Evolutionary conservation across 495 filamentous ascomycete species (phyloP).

Genomic region (Peziza echinospora): DNA sequence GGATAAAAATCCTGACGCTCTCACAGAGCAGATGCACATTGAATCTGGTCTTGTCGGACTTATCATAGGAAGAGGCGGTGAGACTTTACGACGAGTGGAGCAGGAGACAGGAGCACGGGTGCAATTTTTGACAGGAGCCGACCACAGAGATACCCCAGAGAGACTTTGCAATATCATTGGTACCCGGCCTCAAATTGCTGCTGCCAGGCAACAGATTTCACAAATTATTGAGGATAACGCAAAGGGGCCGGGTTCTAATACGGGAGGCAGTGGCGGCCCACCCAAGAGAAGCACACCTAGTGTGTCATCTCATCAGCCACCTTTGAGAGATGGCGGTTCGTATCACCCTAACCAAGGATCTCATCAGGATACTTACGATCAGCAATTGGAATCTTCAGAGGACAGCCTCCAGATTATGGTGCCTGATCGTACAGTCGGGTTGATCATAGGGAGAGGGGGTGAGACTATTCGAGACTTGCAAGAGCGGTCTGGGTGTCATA

Average conservation of each 20-base stretch:
- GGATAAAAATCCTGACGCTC: conserved; percentile 38
- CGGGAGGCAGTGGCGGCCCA: conserved; percentile 24
- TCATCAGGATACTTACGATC: not conserved
- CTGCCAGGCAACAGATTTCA: conserved; percentile 53
- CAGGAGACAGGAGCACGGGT: conserved; percentile 51
- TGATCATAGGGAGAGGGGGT: conserved; percentile 67
- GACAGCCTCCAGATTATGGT: conserved; percentile 68
- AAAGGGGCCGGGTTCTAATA: conserved; percentile 24
- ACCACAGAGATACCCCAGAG: conserved; percentile 33
- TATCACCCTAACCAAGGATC: conserved; percentile 6
- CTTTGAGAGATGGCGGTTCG: conserved; percentile 22
- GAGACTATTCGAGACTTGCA: conserved; percentile 80
- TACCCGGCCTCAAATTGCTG: conserved; percentile 36
- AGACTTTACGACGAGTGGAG: conserved; percentile 61
- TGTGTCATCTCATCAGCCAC: conserved; percentile 8
- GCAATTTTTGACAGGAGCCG: conserved; percentile 54
- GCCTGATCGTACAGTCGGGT: conserved; percentile 65
- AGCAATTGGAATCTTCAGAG: conserved; percentile 32
- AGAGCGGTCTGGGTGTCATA: conserved; percentile 64
- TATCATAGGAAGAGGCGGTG: conserved; percentile 65
- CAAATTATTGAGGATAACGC: conserved; percentile 60
- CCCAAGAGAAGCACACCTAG: not conserved
- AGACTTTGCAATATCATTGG: conserved; percentile 63
- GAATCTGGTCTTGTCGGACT: conserved; percentile 59
- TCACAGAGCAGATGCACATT: conserved; percentile 44